These are phyloP conservation scores for Cyberlindnera suaveolens DNA, from an alignment of 805 yeast species.

Conservation along the genomic window DNA sequence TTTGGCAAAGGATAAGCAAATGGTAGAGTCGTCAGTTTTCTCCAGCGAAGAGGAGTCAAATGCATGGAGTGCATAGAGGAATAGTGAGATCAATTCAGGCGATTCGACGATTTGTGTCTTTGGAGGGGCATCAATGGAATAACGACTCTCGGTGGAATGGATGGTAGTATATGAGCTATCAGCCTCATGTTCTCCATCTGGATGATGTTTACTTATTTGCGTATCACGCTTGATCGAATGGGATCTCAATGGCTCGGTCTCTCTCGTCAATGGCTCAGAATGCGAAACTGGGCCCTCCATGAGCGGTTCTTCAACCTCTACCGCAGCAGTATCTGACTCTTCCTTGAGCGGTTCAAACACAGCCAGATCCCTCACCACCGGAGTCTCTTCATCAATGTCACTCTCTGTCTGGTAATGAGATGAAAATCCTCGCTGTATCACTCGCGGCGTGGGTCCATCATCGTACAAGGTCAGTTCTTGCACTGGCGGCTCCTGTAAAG, in stretches of 20 bases:
- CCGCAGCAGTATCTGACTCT: background rate
- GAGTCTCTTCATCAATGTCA: slow-evolving; percentile 4
- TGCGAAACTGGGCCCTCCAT: too few species aligned
- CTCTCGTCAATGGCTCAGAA: too few species aligned
- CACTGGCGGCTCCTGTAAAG: background rate
- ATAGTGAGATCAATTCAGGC: slow-evolving; percentile 29
- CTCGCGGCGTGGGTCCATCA: slow-evolving; percentile 20
- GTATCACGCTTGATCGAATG: too few species aligned
- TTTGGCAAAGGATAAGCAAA: slow-evolving; percentile 66
- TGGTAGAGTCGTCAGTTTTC: slow-evolving; percentile 58
- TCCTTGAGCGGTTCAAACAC: background rate
- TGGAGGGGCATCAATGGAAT: background rate
- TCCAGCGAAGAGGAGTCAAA: slow-evolving; percentile 56
- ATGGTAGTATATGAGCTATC: too few species aligned
- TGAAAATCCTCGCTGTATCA: slow-evolving; percentile 8
- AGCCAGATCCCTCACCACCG: slow-evolving; percentile 1
- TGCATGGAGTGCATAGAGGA: slow-evolving; percentile 51
- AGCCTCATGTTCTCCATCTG: too few species aligned
- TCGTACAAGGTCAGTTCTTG: slow-evolving; percentile 4
- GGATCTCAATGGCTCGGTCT: too few species aligned
- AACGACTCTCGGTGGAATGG: too few species aligned
- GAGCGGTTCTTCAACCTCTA: too few species aligned
- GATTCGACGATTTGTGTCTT: background rate
- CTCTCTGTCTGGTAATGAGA: background rate
- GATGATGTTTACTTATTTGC: too few species aligned